Evolutionary conservation across 805 yeast genomes (phyloP), one percentile per base, ranked within the genome.

Genomic region (Metschnikowia arizonensis): DNA sequence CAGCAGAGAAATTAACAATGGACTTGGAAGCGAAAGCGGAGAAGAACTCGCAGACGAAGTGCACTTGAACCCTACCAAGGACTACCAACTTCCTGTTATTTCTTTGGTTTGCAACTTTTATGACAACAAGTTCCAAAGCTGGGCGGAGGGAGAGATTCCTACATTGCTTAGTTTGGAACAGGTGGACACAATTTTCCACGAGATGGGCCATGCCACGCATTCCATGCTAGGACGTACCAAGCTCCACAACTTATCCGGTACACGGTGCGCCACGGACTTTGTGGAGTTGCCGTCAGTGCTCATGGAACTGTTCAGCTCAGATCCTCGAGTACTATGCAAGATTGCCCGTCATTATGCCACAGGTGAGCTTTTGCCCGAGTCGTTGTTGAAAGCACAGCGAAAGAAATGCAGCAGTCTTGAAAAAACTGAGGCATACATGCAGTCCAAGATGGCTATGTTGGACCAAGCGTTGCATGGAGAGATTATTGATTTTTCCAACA

Each of bases 121-220:
- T 29, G 33, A n/a, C 24, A 21, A 36, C 11, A 47, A 45, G 29
- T 63, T 65, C 8, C 58, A 64, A 5, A 54, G 63, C 25, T 57
- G 64, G 50, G 61, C 63, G 2, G 60, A 54, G 14, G 40, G 43
- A 12, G 54, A 53, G 14, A 36, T 48, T 21, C 76, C 79, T 18
- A 82, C 90, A 25, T 67, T 86, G 15, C 65, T 91, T 32, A 72
- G 83, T 10, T 72, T 87, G 46, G 78, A 75, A 46, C 98, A 93
- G 57, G 89, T 91, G 17, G 96, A 91, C 56, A 93, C 99, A 0
- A 68, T 93, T 15, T 93, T 93, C 69, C 99, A 93, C 65, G 99
- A 93, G 65, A 89, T 93, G 96, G 99, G 99, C 0, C 99, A 93
- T 64, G 98, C 98, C 1, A 85, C 93, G 79, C 99, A 93, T 63